These are phyloP conservation scores for Ceriops tagal DNA, from an alignment of 345 rosid genomes.

Conservation along the genomic window DNA sequence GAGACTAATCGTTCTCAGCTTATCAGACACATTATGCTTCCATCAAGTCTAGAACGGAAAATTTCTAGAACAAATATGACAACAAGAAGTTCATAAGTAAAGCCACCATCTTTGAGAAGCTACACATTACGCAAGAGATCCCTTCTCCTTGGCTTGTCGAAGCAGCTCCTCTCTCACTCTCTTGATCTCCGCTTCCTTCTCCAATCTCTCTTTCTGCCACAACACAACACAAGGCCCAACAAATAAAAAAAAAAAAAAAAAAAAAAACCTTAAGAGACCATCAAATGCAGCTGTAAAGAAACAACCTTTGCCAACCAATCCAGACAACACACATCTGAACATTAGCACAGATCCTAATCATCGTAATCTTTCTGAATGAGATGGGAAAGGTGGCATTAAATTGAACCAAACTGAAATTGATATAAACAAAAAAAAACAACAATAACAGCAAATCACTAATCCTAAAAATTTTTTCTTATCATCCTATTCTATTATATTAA, in stretches of 20 bases:
- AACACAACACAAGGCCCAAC: not conserved
- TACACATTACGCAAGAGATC: slow-evolving; percentile 5
- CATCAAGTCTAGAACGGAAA: not conserved
- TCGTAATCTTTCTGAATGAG: too few relatives aligned
- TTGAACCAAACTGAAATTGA: too few relatives aligned
- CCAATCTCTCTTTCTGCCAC: slow-evolving; percentile 23
- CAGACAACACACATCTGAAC: too few relatives aligned
- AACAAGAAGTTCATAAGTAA: not conserved
- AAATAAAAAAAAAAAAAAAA: not conserved
- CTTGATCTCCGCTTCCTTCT: slow-evolving; percentile 26
- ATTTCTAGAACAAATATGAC: not conserved
- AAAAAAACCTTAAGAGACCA: not conserved
- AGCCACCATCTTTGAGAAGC: not conserved
- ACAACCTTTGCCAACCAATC: too few relatives aligned
- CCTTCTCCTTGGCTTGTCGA: slow-evolving; percentile 15
- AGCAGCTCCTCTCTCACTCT: slow-evolving; percentile 24
- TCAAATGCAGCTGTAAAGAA: not conserved
- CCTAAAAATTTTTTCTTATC: too few relatives aligned
- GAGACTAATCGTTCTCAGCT: slow-evolving; percentile 1
- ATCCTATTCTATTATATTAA: too few relatives aligned
- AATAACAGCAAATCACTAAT: too few relatives aligned
- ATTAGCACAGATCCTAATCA: too few relatives aligned
- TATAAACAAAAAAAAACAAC: too few relatives aligned
- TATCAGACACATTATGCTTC: not conserved
- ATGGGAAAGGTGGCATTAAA: too few relatives aligned